phyloP scores from a whole-genome alignment of 257 asterid species.

The Striga asiatica region DNA sequence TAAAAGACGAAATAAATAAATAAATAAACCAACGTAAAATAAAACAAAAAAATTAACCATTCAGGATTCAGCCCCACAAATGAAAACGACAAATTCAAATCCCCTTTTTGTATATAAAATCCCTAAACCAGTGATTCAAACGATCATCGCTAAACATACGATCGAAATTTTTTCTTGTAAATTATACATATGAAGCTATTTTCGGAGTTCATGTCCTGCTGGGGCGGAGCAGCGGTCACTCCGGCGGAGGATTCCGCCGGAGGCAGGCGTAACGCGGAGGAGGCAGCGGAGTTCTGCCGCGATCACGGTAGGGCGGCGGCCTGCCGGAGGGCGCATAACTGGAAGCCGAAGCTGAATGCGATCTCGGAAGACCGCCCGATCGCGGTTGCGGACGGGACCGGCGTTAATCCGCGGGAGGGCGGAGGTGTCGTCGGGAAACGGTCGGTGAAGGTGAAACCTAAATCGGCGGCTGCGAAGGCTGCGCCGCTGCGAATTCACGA shows the following conservation, averaged over 20 bases:
- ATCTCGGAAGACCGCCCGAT: constrained; percentile 34
- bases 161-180: not conserved
- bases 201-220: constrained; percentile 16
- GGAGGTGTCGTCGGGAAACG: not conserved
- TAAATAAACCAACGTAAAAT: too few species aligned
- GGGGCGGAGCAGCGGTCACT: constrained; percentile 23
- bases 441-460: constrained; percentile 15
- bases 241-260: constrained; percentile 14
- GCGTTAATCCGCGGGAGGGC: not conserved
- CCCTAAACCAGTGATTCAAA: not conserved
- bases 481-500: constrained; percentile 1
- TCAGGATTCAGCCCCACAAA: too few species aligned
- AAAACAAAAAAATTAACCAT: too few species aligned
- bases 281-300: not conserved
- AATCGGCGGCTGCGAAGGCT: constrained; percentile 16
- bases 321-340: constrained; percentile 13
- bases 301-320: not conserved
- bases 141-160: not conserved
- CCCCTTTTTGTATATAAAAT: not conserved
- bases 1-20: too few species aligned
- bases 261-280: not conserved
- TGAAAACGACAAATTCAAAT: not conserved
- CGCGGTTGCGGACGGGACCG: not conserved
- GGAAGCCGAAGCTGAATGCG: constrained; percentile 42
- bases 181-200: constrained; percentile 36